Conservation (phyloP, 2,329 filamentous ascomycete genomes). For the Aspergillus luchuensis region DNA sequence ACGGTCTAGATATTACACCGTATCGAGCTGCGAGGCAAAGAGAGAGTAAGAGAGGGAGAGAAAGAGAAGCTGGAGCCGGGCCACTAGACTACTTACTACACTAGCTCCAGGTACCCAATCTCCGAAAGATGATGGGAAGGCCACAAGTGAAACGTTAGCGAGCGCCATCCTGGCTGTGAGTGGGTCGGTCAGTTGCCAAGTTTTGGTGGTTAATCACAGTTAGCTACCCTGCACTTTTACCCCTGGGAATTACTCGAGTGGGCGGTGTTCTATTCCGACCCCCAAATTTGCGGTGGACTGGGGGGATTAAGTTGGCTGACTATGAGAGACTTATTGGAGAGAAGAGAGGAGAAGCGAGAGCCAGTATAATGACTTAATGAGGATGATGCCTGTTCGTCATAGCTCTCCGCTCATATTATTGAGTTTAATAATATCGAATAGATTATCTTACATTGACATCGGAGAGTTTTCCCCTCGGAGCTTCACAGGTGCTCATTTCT, state of each 20-base stretch:
- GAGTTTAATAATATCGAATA: too few species aligned
- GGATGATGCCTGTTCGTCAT: too few species aligned
- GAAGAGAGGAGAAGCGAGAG: background rate
- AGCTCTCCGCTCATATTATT: too few species aligned
- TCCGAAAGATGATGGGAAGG: conserved; percentile 2
- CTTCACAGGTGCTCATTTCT: background rate
- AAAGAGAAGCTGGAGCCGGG: too few species aligned
- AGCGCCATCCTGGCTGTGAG: conserved; percentile 11
- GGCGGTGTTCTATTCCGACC: background rate
- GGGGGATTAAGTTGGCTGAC: too few species aligned
- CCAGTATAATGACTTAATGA: background rate
- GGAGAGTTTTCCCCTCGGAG: background rate
- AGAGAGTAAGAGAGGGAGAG: too few species aligned
- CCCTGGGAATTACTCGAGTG: conserved; percentile 5
- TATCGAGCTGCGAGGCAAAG: background rate
- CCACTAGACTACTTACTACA: too few species aligned
- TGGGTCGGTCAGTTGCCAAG: conserved; percentile 7
- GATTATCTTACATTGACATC: background rate
- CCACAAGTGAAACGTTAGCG: conserved; percentile 25
- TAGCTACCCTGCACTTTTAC: background rate
- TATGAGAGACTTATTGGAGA: too few species aligned
- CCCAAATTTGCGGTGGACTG: background rate
- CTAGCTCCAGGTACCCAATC: conserved; percentile 3
- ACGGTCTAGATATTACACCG: background rate
- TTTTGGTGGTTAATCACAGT: conserved; percentile 9